Base-by-base conservation (phyloP, 2,329 filamentous ascomycete genomes). In the Paecilomyces formosus region DNA sequence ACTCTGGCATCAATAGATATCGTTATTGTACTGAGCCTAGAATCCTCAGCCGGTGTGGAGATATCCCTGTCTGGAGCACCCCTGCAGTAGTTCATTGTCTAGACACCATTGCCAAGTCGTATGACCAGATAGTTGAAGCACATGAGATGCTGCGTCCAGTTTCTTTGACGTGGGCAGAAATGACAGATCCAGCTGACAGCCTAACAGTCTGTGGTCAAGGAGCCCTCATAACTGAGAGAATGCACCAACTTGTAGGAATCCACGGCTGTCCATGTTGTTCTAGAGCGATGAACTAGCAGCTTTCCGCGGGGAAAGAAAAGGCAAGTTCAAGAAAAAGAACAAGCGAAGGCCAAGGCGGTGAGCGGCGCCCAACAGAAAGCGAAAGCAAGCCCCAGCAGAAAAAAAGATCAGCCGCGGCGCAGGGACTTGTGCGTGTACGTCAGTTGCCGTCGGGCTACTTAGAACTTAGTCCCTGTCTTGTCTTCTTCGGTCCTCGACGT, bases 351-450 rank as follows among this genome's bases (percentile, higher is more conserved):
- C 21, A 60, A 56, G 53, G 58, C 58, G 58, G 58, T 60, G 56
- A 58, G 54, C 53, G 49, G 58, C n/a, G 35, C 22, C 49, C 49
- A 54, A 54, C 35, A 54, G 55, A 53, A 33, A 33, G 53, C 35
- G 55, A 53, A 33, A 33, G 53, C 35, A 45, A 6, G 35, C 35
- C 35, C 35, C 35, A 58, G 52, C 15, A 54, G 30, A 51, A 39
- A 57, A 58, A 45, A 55, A 55, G 31, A 26, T 26, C 24, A 24
- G n/a, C 66, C 65, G 66, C 67, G 64, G 35, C 15, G 35, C 35
- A 45, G n/a, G 35, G 18, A 45, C 15, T 7, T 45, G 15, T n/a
- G 6, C 35, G 35, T 18, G 35, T 52, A 52, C 50, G 50, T 52
- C 50, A 52, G 50, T 24, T 52, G n/a, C 50, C 50, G 18, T 24